Evolutionary conservation across 805 yeast genomes (phyloP).

Genomic region (Kodamaea laetipori): DNA sequence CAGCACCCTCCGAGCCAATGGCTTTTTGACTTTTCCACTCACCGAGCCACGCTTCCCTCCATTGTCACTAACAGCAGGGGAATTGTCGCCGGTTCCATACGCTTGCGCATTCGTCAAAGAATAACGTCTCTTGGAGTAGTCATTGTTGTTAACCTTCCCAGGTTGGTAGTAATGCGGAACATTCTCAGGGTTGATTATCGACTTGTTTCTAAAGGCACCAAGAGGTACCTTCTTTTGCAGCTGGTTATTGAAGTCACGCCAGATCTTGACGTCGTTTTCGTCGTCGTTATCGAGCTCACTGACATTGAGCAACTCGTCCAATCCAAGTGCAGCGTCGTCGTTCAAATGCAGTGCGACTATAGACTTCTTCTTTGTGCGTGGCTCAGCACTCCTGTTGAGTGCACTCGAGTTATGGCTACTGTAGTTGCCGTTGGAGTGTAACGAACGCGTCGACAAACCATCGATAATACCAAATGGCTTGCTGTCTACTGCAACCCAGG

Average conservation of each 20-base stretch:
- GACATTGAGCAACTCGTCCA: constrained; percentile 86
- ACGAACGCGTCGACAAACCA: constrained; percentile 85
- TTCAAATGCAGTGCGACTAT: constrained; percentile 6
- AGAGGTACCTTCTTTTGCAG: constrained; percentile 62
- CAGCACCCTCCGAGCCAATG: constrained; percentile 6
- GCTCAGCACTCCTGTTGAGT: constrained; percentile 15
- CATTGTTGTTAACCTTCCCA: constrained; percentile 29
- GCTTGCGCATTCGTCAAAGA: constrained; percentile 17
- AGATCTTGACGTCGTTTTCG: constrained; percentile 54
- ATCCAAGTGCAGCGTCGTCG: constrained; percentile 44
- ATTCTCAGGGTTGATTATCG: constrained; percentile 31
- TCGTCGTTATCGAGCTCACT: constrained; percentile 79
- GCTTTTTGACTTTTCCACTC: constrained; percentile 7
- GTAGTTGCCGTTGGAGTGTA: constrained; percentile 35
- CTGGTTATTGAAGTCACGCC: constrained; percentile 48
- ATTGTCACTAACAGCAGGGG: constrained; percentile 1
- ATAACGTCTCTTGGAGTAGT: constrained; percentile 28
- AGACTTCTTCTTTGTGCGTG: constrained; percentile 18
- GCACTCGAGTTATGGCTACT: constrained; percentile 10
- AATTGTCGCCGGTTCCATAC: constrained; percentile 9
- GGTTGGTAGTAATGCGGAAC: constrained; percentile 29
- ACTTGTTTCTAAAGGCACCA: constrained; percentile 86
- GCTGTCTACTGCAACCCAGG: constrained; percentile 79
- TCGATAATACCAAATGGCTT: constrained; percentile 94
- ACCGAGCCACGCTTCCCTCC: constrained; percentile 13